phyloP scores from a whole-genome alignment of 192 early-diverging fungal species.

The Phlyctochytrium bullatum region DNA sequence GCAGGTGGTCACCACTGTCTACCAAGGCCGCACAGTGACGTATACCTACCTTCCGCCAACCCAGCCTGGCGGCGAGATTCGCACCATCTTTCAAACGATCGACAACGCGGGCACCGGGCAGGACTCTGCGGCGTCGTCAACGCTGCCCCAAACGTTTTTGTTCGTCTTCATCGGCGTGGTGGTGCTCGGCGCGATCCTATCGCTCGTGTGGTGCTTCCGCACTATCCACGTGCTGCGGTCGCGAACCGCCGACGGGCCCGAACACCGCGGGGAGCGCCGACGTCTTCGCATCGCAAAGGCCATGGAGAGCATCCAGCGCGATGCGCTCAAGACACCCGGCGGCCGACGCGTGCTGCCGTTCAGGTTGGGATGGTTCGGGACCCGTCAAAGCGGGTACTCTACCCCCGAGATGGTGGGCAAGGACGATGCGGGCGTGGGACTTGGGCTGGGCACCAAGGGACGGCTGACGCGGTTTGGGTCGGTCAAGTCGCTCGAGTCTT shows the following conservation, averaged over 20 bases:
- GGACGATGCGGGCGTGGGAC: too few relatives aligned
- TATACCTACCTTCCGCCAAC: background rate
- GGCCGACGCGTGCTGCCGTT: background rate
- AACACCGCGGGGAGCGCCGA: background rate
- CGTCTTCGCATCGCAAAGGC: background rate
- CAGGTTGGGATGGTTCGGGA: background rate
- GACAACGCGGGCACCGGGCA: background rate
- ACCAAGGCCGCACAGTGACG: background rate
- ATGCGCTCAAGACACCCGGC: background rate
- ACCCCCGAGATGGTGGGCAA: too few relatives aligned
- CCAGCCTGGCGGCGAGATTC: background rate
- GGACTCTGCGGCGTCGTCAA: background rate
- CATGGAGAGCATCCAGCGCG: background rate
- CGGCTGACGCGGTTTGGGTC: too few relatives aligned
- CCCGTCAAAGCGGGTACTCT: background rate
- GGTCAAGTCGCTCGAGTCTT: too few relatives aligned
- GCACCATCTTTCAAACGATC: background rate
- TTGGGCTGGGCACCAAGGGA: too few relatives aligned
- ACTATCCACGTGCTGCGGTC: background rate
- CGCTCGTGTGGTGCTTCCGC: constrained; percentile 1
- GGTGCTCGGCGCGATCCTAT: background rate
- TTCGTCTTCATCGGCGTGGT: background rate
- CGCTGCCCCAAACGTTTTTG: background rate
- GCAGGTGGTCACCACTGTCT: constrained; percentile 1
- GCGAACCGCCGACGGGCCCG: background rate